Conservation (phyloP, 768 basidiomycete genomes). For the Naganishia randhawae region DNA sequence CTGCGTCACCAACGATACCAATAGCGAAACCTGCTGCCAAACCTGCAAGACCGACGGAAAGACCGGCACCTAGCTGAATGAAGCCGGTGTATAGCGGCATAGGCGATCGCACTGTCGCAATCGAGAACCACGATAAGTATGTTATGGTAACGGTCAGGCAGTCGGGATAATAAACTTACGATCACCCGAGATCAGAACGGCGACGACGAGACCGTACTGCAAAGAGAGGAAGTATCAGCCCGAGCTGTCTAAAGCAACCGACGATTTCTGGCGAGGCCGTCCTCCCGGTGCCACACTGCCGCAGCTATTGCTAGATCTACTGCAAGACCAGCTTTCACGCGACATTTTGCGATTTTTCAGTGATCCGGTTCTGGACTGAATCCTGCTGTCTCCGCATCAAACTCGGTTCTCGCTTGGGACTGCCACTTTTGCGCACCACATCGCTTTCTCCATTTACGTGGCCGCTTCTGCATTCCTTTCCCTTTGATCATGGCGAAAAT, state of each 20-base stretch:
- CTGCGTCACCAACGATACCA: slow-evolving; percentile 97
- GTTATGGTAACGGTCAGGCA: background rate
- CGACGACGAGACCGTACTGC: slow-evolving; percentile 94
- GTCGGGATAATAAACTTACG: slow-evolving; percentile 59
- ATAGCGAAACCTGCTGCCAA: slow-evolving; percentile 55
- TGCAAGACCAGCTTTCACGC: too few species aligned
- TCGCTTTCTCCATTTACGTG: too few species aligned
- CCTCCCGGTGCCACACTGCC: too few species aligned
- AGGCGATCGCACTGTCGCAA: slow-evolving; percentile 59
- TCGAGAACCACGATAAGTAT: background rate
- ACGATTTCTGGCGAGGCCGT: too few species aligned
- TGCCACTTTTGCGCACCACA: too few species aligned
- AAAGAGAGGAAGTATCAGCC: background rate
- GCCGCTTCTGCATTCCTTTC: too few species aligned
- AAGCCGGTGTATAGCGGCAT: slow-evolving; percentile 87
- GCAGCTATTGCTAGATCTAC: too few species aligned
- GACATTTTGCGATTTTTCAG: too few species aligned
- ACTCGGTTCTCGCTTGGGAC: too few species aligned
- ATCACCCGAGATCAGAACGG: slow-evolving; percentile 86
- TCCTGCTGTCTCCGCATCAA: too few species aligned
- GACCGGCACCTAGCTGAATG: slow-evolving; percentile 63
- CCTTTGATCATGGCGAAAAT: background rate
- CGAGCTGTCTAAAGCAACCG: too few species aligned
- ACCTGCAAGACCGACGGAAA: slow-evolving; percentile 89
- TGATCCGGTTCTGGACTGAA: too few species aligned